Evolutionary conservation across 768 basidiomycete species (phyloP).

Genomic region (Boletellus sp.): DNA sequence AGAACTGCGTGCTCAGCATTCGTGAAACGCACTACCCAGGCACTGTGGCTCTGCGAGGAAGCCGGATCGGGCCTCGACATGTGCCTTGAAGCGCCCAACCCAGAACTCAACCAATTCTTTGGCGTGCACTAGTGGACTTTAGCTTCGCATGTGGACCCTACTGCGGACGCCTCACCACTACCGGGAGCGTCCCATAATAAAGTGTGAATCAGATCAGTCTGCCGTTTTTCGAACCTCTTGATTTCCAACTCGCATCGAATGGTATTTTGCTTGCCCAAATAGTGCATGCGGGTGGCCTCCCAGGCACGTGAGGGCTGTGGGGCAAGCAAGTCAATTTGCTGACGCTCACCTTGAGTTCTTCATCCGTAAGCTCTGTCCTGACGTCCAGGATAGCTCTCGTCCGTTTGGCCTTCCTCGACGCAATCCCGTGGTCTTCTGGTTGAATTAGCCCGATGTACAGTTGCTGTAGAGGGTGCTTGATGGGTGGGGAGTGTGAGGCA

Average conservation of each 20-base stretch:
- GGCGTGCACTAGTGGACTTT: constrained; percentile 50
- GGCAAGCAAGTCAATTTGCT: not conserved
- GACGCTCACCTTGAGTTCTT: constrained; percentile 63
- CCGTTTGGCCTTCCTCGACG: constrained; percentile 44
- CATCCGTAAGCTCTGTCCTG: constrained; percentile 77
- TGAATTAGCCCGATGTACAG: not conserved
- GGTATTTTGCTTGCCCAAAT: constrained; percentile 57
- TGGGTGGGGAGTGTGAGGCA: constrained; percentile 2
- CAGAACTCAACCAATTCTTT: constrained; percentile 70
- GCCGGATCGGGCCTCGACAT: constrained; percentile 58
- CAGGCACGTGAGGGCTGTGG: not conserved
- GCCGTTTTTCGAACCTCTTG: constrained; percentile 57
- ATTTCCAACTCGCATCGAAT: constrained; percentile 48
- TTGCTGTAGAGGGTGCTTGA: not conserved
- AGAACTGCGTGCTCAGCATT: not conserved
- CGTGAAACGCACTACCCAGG: constrained; percentile 10
- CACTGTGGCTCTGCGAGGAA: constrained; percentile 6
- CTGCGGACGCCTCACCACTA: constrained; percentile 46
- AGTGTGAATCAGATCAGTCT: constrained; percentile 51
- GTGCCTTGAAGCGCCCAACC: constrained; percentile 66
- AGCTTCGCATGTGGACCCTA: not conserved
- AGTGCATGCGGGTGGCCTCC: constrained; percentile 62
- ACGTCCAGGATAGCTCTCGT: constrained; percentile 60
- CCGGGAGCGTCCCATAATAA: constrained; percentile 66
- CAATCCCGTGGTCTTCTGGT: not conserved